These are phyloP conservation scores for Selenicereus undatus DNA, from an alignment of 148 eudicot genomes.

Conservation along the genomic window DNA sequence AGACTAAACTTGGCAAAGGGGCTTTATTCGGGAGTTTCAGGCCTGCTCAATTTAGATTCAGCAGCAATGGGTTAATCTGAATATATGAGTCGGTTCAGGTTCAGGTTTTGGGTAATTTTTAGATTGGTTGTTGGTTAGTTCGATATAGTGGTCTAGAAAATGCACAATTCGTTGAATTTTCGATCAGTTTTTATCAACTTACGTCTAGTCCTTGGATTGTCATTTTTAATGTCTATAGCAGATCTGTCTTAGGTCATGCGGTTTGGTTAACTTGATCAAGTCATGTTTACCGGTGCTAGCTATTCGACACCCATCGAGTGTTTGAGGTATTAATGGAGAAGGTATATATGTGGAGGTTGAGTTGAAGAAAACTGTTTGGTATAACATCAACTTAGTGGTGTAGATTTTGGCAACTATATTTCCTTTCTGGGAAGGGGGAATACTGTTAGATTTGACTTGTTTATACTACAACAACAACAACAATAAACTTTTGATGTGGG, in stretches of 20 bases:
- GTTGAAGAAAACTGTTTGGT: too few species aligned
- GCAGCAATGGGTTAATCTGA: too few species aligned
- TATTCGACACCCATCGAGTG: too few species aligned
- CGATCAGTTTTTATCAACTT: neutral
- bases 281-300: neutral
- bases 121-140: neutral
- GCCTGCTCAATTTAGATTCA: neutral
- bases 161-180: neutral
- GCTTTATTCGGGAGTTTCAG: neutral
- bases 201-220: neutral
- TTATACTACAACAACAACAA: too few species aligned
- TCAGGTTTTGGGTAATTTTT: neutral
- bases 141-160: too few species aligned
- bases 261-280: neutral
- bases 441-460: neutral
- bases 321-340: too few species aligned
- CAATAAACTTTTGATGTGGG: too few species aligned
- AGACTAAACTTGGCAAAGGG: neutral
- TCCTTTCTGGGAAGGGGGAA: neutral
- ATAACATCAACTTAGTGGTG: too few species aligned
- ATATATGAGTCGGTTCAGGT: too few species aligned
- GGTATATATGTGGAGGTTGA: too few species aligned
- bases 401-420: neutral
- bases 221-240: neutral
- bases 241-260: neutral